These are phyloP conservation scores for Gossypium thurberi DNA, from an alignment of 345 rosid species.

Conservation along the genomic window DNA sequence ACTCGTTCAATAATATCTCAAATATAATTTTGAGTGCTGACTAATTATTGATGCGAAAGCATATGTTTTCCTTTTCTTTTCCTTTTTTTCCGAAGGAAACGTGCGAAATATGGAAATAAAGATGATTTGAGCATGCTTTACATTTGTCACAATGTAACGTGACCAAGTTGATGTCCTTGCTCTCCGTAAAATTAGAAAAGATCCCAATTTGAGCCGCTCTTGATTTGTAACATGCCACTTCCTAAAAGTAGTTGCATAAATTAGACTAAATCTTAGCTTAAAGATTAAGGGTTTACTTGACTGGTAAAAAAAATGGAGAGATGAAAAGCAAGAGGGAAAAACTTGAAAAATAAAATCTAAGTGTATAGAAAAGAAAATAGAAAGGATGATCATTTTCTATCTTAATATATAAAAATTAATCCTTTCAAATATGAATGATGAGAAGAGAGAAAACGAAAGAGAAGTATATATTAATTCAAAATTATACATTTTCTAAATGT, in stretches of 20 bases:
- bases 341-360: too few species aligned
- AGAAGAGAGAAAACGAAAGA: too few species aligned
- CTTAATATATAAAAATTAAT: too few species aligned
- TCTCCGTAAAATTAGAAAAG: conserved; percentile 7
- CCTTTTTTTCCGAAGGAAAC: background rate
- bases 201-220: background rate
- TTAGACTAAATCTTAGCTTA: too few species aligned
- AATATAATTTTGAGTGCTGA: conserved; percentile 9
- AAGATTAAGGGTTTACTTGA: background rate
- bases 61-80: too few species aligned
- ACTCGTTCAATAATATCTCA: accelerated
- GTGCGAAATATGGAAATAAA: conserved; percentile 11
- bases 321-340: too few species aligned
- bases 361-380: too few species aligned
- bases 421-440: too few species aligned
- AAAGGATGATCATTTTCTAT: too few species aligned
- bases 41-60: conserved; percentile 12
- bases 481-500: too few species aligned
- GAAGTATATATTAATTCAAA: too few species aligned
- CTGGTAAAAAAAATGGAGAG: too few species aligned
- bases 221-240: background rate
- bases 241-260: background rate
- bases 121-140: conserved; percentile 1
- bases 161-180: conserved; percentile 4
- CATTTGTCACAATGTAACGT: conserved; percentile 1